Conservation (phyloP, 192 early-diverging fungal genomes). For the Coemansia furcata region DNA sequence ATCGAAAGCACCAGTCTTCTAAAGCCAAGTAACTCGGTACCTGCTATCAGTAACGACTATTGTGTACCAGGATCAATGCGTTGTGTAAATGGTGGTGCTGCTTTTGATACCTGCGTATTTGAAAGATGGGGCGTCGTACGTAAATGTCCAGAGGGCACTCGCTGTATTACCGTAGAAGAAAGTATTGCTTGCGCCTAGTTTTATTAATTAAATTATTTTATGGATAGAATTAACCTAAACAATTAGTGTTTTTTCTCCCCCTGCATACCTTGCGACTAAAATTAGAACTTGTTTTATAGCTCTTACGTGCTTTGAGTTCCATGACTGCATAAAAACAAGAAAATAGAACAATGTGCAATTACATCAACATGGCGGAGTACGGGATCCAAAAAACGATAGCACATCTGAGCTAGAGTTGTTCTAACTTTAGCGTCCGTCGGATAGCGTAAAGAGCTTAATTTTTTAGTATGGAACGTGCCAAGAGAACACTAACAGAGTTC, state of each 20-base stretch:
- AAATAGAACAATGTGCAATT: neutral
- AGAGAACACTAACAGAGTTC: neutral
- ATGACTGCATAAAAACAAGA: neutral
- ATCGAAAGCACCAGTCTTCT: neutral
- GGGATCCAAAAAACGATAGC: neutral
- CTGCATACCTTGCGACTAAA: neutral
- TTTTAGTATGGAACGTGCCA: neutral
- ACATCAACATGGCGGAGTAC: neutral
- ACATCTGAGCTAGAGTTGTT: neutral
- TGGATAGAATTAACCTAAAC: neutral
- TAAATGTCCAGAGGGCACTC: constrained; percentile 25
- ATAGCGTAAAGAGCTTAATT: neutral
- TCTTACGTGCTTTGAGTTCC: neutral
- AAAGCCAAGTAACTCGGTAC: neutral
- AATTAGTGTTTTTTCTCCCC: neutral
- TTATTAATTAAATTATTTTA: neutral
- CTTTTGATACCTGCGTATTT: constrained; percentile 44
- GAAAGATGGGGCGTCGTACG: constrained; percentile 39
- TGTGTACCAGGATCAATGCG: constrained; percentile 21
- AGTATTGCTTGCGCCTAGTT: constrained; percentile 29
- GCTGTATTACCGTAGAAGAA: constrained; percentile 11
- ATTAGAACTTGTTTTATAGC: neutral
- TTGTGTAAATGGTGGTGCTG: constrained; percentile 3
- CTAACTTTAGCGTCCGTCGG: neutral
- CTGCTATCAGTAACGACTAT: neutral